A percentile compares a stretch with the other conserved stretches of the same genome.
phyloP scores from a whole-genome alignment of 495 filamentous ascomycete genomes.

The Viridothelium virens region DNA sequence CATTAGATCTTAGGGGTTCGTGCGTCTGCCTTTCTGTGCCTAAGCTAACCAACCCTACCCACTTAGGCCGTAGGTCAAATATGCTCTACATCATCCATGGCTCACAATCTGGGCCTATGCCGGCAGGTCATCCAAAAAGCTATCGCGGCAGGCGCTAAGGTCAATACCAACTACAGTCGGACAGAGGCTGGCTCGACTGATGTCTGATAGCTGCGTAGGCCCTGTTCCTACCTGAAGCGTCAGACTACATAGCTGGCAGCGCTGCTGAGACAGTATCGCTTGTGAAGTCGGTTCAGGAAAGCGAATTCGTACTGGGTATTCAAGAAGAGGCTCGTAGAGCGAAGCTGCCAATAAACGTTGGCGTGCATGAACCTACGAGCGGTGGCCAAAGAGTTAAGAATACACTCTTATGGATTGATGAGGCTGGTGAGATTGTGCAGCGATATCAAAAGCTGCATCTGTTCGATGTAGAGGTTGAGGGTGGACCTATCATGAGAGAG shows the following conservation, averaged over 20 bases:
- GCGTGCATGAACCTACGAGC: constrained; percentile 71
- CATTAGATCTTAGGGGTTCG: not conserved
- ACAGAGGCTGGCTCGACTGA: not conserved
- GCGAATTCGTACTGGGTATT: constrained; percentile 64
- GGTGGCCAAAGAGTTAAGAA: constrained; percentile 52
- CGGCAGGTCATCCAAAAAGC: constrained; percentile 63
- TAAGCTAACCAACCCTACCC: constrained; percentile 5
- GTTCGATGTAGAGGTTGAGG: constrained; percentile 63
- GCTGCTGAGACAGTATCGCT: constrained; percentile 59
- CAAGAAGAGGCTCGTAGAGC: constrained; percentile 54
- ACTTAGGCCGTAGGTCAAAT: constrained; percentile 76
- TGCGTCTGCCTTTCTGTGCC: not conserved
- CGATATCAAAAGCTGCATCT: constrained; percentile 73
- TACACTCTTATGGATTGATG: constrained; percentile 62
- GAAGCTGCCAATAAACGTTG: constrained; percentile 70
- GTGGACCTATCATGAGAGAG: constrained; percentile 56
- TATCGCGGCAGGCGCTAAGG: constrained; percentile 66
- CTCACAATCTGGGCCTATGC: constrained; percentile 71
- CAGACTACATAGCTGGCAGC: constrained; percentile 72
- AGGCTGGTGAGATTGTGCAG: constrained; percentile 51
- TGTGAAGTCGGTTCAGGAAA: constrained; percentile 48
- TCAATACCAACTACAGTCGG: constrained; percentile 30
- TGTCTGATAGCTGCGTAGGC: constrained; percentile 42
- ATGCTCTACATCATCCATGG: constrained; percentile 72
- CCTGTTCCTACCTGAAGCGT: constrained; percentile 87